Conservation (phyloP, 352 stramenopile genomes). For the Phytophthora brassicae region DNA sequence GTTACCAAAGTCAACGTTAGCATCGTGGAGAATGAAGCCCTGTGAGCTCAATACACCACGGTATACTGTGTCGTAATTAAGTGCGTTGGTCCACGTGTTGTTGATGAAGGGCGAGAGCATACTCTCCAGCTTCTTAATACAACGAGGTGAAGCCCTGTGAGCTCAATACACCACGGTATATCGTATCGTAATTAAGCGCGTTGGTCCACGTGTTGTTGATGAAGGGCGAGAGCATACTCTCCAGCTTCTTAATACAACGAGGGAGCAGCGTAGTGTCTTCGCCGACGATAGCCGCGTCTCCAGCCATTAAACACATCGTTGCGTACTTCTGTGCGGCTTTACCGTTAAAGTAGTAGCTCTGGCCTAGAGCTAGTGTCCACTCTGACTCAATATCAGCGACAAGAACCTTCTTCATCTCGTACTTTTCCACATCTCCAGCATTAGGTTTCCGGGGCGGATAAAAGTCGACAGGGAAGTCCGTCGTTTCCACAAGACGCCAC, state of each 20-base stretch:
- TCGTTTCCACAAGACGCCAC: constrained; percentile 49
- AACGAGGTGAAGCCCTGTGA: constrained; percentile 50
- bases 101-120: constrained; percentile 42
- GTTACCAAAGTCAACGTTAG: constrained; percentile 56
- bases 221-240: constrained; percentile 39
- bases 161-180: constrained; percentile 51
- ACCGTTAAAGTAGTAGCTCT: constrained; percentile 60
- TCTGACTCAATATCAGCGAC: constrained; percentile 41
- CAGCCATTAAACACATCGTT: constrained; percentile 50
- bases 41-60: constrained; percentile 48
- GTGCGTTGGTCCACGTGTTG: constrained; percentile 44
- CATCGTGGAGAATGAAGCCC: constrained; percentile 40
- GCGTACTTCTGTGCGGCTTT: constrained; percentile 58
- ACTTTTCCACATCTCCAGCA: constrained; percentile 22
- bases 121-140: constrained; percentile 34
- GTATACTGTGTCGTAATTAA: constrained; percentile 54
- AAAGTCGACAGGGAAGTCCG: constrained; percentile 45
- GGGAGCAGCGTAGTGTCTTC: constrained; percentile 37
- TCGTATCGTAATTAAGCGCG: constrained; percentile 44
- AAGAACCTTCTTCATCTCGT: constrained; percentile 44
- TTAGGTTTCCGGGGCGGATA: constrained; percentile 46
- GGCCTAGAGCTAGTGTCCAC: constrained; percentile 41
- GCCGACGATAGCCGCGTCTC: constrained; percentile 41
- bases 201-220: constrained; percentile 46
- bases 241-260: constrained; percentile 40